Conservation (phyloP, 495 filamentous ascomycete genomes). For the Penicillium argentinense region DNA sequence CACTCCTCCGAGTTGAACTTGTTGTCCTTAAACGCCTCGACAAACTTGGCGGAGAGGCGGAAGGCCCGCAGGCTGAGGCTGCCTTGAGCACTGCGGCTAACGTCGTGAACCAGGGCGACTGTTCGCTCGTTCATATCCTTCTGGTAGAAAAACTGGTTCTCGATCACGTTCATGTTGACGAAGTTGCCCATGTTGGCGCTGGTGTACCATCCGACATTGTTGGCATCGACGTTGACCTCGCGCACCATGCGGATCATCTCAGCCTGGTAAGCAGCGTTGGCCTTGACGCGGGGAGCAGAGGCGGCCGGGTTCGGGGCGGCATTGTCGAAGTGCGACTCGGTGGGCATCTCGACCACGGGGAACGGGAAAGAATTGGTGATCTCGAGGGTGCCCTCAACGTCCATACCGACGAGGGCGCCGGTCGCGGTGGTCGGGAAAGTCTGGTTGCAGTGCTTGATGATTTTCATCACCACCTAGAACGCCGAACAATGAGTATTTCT, state of each 20-base stretch:
- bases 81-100: constrained; percentile 89
- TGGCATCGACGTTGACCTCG: constrained; percentile 97
- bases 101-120: constrained; percentile 92
- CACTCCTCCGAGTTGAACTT: constrained; percentile 97
- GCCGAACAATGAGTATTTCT: constrained; percentile 27
- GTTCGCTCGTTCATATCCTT: constrained; percentile 88
- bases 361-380: constrained; percentile 95
- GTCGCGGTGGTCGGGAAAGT: constrained; percentile 87
- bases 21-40: constrained; percentile 88
- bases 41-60: constrained; percentile 83
- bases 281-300: constrained; percentile 86
- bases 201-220: constrained; percentile 98
- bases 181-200: constrained; percentile 99
- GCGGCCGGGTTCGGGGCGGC: constrained; percentile 74
- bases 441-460: constrained; percentile 88
- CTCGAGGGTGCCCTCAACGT: constrained; percentile 77
- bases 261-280: constrained; percentile 83
- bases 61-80: constrained; percentile 88
- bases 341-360: constrained; percentile 75
- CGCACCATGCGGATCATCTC: constrained; percentile 97
- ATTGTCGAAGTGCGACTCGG: constrained; percentile 79
- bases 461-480: constrained; percentile 87
- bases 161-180: constrained; percentile 88
- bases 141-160: constrained; percentile 98
- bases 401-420: constrained; percentile 90